phyloP scores from a whole-genome alignment of 768 basidiomycete species.

The Vararia minispora region DNA sequence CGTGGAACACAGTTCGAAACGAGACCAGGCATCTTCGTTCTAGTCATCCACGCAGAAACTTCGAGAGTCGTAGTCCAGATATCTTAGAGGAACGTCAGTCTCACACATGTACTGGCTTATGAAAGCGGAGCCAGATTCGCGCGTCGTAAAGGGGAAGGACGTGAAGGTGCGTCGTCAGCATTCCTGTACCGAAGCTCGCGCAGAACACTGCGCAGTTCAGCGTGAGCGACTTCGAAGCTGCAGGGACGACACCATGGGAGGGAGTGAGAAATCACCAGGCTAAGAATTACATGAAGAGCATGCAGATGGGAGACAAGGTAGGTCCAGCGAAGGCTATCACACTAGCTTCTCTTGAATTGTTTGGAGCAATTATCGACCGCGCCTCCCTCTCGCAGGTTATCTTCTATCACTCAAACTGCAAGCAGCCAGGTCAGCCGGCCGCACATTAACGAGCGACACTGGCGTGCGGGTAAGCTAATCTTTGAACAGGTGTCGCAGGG shows the following conservation, averaged over 20 bases:
- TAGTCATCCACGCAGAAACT: no score
- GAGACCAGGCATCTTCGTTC: no score
- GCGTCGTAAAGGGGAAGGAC: slow-evolving; percentile 78
- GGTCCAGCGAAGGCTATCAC: slow-evolving; percentile 8
- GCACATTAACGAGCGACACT: not conserved
- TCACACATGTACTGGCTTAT: slow-evolving; percentile 63
- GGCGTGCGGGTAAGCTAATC: not conserved
- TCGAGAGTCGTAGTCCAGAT: no score
- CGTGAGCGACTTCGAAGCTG: slow-evolving; percentile 73
- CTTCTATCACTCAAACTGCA: slow-evolving; percentile 86
- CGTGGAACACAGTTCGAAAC: no score
- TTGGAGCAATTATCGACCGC: not conserved
- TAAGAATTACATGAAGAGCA: slow-evolving; percentile 73
- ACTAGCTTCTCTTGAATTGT: not conserved
- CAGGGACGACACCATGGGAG: slow-evolving; percentile 69
- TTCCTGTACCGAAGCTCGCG: not conserved
- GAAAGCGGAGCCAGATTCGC: slow-evolving; percentile 81
- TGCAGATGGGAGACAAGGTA: slow-evolving; percentile 68
- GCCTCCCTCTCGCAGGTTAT: slow-evolving; percentile 37
- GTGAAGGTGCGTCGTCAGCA: slow-evolving; percentile 47
- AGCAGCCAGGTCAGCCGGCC: slow-evolving; percentile 49
- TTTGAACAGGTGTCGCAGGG: slow-evolving; percentile 53
- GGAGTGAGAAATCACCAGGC: slow-evolving; percentile 83
- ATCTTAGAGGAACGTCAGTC: no score
- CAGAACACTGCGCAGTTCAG: slow-evolving; percentile 46